Base-by-base conservation (phyloP, 169 alveolate genomes). In the Eimeria maxima region DNA sequence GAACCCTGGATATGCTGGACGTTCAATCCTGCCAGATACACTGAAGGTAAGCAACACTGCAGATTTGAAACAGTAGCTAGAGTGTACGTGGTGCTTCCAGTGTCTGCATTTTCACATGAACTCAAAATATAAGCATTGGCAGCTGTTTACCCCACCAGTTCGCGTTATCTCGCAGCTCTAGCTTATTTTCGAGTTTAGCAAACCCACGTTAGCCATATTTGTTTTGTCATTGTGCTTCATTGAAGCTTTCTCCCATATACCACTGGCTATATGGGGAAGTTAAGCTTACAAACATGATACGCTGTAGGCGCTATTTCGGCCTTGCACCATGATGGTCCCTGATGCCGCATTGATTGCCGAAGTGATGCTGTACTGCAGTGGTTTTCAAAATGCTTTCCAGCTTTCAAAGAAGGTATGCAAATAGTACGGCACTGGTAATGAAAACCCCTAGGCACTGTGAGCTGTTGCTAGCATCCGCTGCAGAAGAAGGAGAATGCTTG, bases 271-370 rank as follows among this genome's bases (percentile, higher is more conserved):
- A 18, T 16, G 55, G 20, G 38, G 53, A n/a, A n/a, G n/a, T 16
- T 73, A 73, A 5, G 44, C 83, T 13, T 18, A 16, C 83, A 18
- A 0, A 38, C 53, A 8, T 57, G 8, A 20, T 33, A 45, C 29
- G 96, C 97, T 98, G 63, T 98, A 98, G 97, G 99, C 99, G 29
- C 97, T 99, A 94, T 99, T 99, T 97, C 98, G 99, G 94, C 99
- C 99, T 73, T 98, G 99, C 93, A 98, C 99, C 71, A 98, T 99
- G 99, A 98, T 98, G 99, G 99, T 98, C 95, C 99, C 99, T 76
- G 99, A 99, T 97, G 98, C 98, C 96, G 98, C 99, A 10, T 93
- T 99, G 96, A 99, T 99, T 87, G 99, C 99, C 7, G 99, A 99
- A 97, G 99, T 98, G 69, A 97, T 98, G 96, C 98, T 99, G 84